phyloP scores from a whole-genome alignment of 352 stramenopile genomes.

The Phytophthora ramorum region DNA sequence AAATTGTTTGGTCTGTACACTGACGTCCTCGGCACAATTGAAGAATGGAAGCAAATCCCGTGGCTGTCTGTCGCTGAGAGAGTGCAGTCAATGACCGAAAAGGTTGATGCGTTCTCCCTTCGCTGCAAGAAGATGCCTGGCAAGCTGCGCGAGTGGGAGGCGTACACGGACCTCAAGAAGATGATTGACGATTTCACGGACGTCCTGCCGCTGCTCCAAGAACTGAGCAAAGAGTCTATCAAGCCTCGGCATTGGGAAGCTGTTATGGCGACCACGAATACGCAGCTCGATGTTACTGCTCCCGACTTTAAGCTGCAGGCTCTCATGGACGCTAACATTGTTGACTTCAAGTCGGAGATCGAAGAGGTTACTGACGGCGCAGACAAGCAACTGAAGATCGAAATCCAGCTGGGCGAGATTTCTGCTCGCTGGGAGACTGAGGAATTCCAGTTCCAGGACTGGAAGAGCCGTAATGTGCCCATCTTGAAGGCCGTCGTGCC shows the following conservation, averaged over 20 bases:
- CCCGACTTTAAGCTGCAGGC: slow-evolving; percentile 97
- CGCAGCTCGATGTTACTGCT: slow-evolving; percentile 93
- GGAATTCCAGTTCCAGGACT: slow-evolving; percentile 96
- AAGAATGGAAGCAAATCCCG: slow-evolving; percentile 97
- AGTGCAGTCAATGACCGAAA: slow-evolving; percentile 96
- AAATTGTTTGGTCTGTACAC: slow-evolving; percentile 97
- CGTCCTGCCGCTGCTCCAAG: slow-evolving; percentile 95
- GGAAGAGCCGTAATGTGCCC: slow-evolving; percentile 94
- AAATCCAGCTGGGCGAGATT: slow-evolving; percentile 95
- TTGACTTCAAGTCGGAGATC: slow-evolving; percentile 94
- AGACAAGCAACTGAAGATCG: slow-evolving; percentile 98
- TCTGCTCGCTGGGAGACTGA: slow-evolving; percentile 93
- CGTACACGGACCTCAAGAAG: slow-evolving; percentile 96
- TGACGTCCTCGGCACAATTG: slow-evolving; percentile 97
- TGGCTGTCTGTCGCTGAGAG: slow-evolving; percentile 95
- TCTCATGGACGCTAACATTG: slow-evolving; percentile 94
- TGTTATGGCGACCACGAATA: slow-evolving; percentile 95
- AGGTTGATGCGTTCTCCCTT: slow-evolving; percentile 95
- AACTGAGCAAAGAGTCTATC: slow-evolving; percentile 97
- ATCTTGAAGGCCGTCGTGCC: slow-evolving; percentile 96
- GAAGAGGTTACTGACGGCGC: slow-evolving; percentile 98
- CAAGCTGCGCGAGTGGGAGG: slow-evolving; percentile 97
- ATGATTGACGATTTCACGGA: slow-evolving; percentile 99
- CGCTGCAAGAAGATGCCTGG: slow-evolving; percentile 98
- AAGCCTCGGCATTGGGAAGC: slow-evolving; percentile 97